Base-by-base conservation (phyloP, 805 yeast genomes). In the Metschnikowia chrysomelidarum region DNA sequence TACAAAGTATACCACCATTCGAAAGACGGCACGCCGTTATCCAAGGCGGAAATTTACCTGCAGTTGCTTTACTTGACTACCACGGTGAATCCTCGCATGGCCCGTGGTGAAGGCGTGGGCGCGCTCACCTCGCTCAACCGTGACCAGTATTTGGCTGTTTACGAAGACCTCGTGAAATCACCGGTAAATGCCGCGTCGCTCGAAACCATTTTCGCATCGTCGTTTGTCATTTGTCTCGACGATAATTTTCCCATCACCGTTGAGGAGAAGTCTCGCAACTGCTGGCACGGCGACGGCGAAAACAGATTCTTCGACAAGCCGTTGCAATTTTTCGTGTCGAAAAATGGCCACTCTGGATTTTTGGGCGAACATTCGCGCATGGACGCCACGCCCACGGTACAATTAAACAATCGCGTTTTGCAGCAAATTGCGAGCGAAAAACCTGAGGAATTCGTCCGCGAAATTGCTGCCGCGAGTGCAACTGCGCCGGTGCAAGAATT, bases 381-480 rank as follows among this genome's bases (percentile, higher is more conserved):
- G 98, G 98, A 91, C 62, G 98, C 98, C 44, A 87, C 96, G 7
- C 95, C 97, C 56, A 91, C 96, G 19, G 78, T 87, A 53, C 80
- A 87, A 46, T 67, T 91, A 66, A 91, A 91, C 60, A 87, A 87
- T 62, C 80, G 71, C 54, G 71, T 91, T 24, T 71, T 79, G 45
- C 71, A 71, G 34, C 73, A 77, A 48, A 62, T 89, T 38, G 43
- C 59, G 38, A 71, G 75, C 53, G 57, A 76, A 53, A 64, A 76
- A 37, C 66, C 71, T 1, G 41, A 43, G 10, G 47, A 40, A 4
- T 54, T 68, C 14, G 26, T 65, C 39, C 34, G 46, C 13, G 63
- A 60, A 36, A 43, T 65, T 29, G 40, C 52, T 12, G 22, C 34
- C 18, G 21, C 32, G 12, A 24, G 35, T 11, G 31, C 41, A 4